Evolutionary conservation across 495 filamentous ascomycete species (phyloP).

Genomic region (Geopyxis carbonaria): DNA sequence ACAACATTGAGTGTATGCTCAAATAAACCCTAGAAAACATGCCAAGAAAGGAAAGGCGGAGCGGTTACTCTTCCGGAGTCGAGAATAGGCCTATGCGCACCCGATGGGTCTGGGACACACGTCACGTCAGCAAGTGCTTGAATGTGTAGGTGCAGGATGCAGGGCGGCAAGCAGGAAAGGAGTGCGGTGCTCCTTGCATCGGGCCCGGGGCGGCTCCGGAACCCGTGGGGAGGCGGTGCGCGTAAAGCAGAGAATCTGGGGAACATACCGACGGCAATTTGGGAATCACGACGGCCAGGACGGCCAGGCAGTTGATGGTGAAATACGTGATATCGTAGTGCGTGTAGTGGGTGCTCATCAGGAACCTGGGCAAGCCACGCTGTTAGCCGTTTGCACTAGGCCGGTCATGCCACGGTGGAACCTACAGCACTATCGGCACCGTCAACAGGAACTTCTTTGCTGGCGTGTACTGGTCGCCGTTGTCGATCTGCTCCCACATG

Average conservation of each 20-base stretch:
- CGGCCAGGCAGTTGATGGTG: conserved; percentile 86
- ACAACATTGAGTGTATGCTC: too few relatives aligned
- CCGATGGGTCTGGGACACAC: conserved; percentile 41
- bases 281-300: conserved; percentile 79
- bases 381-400: neutral
- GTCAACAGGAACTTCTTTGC: conserved; percentile 94
- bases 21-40: too few relatives aligned
- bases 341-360: conserved; percentile 95
- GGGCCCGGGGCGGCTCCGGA: conserved; percentile 5
- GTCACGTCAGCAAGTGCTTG: conserved; percentile 8
- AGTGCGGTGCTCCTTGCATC: conserved; percentile 4
- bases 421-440: conserved; percentile 65
- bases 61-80: conserved; percentile 17
- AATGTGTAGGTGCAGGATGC: conserved; percentile 3
- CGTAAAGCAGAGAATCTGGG: neutral
- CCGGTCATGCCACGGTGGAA: neutral
- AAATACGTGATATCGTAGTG: conserved; percentile 95
- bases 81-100: conserved; percentile 49
- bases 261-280: conserved; percentile 79
- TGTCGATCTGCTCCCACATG: conserved; percentile 99
- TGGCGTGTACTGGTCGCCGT: conserved; percentile 95
- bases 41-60: too few relatives aligned
- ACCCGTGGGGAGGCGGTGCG: conserved; percentile 4
- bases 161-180: conserved; percentile 7
- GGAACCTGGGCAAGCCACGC: conserved; percentile 34